Evolutionary conservation across 2,329 filamentous ascomycete species (phyloP).

Genomic region (Fusarium annulatum): DNA sequence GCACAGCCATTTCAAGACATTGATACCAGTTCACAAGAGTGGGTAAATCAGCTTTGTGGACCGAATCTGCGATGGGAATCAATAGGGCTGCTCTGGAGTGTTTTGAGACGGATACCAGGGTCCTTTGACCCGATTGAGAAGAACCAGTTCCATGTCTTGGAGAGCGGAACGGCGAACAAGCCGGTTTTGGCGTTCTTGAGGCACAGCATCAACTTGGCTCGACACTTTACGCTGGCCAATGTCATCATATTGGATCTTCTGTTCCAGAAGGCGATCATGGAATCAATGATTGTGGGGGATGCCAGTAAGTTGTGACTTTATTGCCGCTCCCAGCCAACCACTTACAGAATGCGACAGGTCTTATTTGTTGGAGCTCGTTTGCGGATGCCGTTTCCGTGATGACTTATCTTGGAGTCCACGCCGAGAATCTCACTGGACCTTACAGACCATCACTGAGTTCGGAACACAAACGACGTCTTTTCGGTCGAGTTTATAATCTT

Average conservation of each 20-base stretch:
- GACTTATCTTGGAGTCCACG: conserved; percentile 10
- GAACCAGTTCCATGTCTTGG: not conserved
- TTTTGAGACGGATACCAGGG: not conserved
- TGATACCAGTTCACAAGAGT: not conserved
- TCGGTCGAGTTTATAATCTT: not conserved
- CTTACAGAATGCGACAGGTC: not conserved
- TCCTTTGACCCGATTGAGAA: not conserved
- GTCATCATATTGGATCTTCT: conserved; percentile 11
- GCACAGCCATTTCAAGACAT: not conserved
- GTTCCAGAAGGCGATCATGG: not conserved
- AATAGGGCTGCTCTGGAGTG: not conserved
- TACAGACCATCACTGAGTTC: not conserved
- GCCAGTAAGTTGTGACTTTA: not conserved
- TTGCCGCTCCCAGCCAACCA: rapidly evolving
- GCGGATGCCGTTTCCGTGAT: conserved; percentile 1
- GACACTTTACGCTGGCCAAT: not conserved
- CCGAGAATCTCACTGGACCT: not conserved
- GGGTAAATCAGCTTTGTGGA: conserved; percentile 4
- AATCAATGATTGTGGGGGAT: not conserved
- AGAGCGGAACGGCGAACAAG: not conserved
- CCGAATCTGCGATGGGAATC: conserved; percentile 11
- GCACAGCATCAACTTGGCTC: not conserved
- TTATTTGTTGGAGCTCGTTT: not conserved
- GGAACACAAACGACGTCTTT: not conserved
- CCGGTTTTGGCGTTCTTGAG: not conserved